These are phyloP conservation scores for Artemisia argyi DNA, from an alignment of 129 eudicot genomes.

Conservation along the genomic window DNA sequence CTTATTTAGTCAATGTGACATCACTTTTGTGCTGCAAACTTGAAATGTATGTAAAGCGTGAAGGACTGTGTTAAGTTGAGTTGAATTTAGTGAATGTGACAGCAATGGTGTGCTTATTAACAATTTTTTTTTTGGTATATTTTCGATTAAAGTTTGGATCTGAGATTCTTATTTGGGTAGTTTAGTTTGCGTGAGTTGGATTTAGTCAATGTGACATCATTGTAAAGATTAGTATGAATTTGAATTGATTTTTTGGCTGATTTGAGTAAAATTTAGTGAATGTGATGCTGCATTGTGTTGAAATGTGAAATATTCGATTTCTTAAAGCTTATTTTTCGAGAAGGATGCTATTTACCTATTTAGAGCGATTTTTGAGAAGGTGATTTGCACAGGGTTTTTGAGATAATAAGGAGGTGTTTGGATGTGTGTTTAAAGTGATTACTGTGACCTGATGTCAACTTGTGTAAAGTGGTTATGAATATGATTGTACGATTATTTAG, in stretches of 20 bases:
- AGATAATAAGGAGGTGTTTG: not conserved
- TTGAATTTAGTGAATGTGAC: no score
- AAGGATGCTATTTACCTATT: no score
- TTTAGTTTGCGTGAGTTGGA: constrained; percentile 9
- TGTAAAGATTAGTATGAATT: not conserved
- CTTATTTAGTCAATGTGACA: no score
- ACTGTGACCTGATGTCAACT: not conserved
- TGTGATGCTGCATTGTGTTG: not conserved
- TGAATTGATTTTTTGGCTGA: not conserved
- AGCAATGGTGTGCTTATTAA: not conserved
- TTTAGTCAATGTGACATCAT: constrained; percentile 9
- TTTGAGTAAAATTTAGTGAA: constrained; percentile 18
- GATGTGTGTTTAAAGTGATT: not conserved
- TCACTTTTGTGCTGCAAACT: no score
- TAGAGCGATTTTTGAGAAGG: not conserved
- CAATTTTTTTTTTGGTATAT: not conserved
- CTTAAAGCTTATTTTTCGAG: no score
- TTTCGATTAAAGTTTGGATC: not conserved
- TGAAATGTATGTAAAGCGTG: no score
- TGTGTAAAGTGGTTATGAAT: no score
- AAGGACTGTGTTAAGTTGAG: no score
- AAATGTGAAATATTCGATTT: no score
- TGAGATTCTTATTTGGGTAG: constrained; percentile 1
- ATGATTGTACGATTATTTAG: not conserved
- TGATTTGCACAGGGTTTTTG: not conserved